Evolutionary conservation across 2,329 filamentous ascomycete genomes (phyloP), one percentile per base, ranked within the genome.

Genomic region (Dactylella cylindrospora): DNA sequence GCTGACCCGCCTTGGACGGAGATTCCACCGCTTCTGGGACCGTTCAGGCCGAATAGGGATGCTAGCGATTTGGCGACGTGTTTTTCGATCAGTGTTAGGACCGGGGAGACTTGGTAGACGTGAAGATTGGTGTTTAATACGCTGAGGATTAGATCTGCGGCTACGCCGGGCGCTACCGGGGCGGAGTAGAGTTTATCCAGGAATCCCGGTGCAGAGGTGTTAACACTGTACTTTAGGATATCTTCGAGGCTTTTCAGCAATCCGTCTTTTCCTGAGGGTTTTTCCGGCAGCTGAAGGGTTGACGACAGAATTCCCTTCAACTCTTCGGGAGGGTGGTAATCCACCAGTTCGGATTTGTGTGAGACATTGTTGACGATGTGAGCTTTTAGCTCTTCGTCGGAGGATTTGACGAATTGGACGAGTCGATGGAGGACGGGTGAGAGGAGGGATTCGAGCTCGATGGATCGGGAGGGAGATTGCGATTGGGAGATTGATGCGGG

Each of bases 131-230:
- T 96, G 74, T 98, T 97, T 36, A 98, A 76, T 0, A 87, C 81
- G 0, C 88, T 84, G 20, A 97, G 80, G 6, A 97, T 78, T 54
- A 97, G 77, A 70, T 97, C 93, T 1, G 89, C 85, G 12, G 86
- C 83, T 0, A 97, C 80, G 13, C 91, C 91, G 6, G 91, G 85
- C 33, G 91, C 85, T 70, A 93, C 93, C 31, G 88, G 94, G 66
- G 85, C 85, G n/a, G 86, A 83, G 73, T 96, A 97, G 13, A 97
- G 78, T 75, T 98, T 97, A 74, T 96, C 90, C 70, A 97, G 75
- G 74, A 97, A 98, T 8, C 91, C 91, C 73, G 95, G 90, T 70
- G 95, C 87, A 88, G 90, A 97, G n/a, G 91, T 96, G 74, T 98
- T 98, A 70, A 97, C 91, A 70, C 86, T 93, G 73, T 94, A 90